These are phyloP conservation scores for Ilex paraguariensis DNA, from an alignment of 305 asterid genomes.

Conservation along the genomic window DNA sequence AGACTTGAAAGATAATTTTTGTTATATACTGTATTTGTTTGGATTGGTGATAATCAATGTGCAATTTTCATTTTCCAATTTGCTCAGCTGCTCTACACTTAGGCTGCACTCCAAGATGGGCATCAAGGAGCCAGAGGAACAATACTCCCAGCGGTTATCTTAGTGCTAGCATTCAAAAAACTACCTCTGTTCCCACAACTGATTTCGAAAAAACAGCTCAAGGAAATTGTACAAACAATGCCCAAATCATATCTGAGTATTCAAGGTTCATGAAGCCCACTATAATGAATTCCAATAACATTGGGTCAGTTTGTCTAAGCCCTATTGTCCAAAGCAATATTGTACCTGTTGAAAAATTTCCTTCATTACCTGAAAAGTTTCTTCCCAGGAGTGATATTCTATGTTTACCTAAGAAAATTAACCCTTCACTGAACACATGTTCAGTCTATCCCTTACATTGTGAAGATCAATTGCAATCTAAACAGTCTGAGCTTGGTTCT, in stretches of 20 bases:
- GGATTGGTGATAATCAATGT: neutral
- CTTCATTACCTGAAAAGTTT: constrained; percentile 9
- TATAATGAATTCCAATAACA: constrained; percentile 16
- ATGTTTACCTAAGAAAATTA: constrained; percentile 16
- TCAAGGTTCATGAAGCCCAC: constrained; percentile 19
- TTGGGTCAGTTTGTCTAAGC: constrained; percentile 15
- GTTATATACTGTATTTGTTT: too few relatives aligned
- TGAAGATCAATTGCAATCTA: constrained; percentile 28
- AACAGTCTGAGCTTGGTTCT: constrained; percentile 15
- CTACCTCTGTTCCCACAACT: constrained; percentile 24
- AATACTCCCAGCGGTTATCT: constrained; percentile 57
- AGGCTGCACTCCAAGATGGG: constrained; percentile 83
- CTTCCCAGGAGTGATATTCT: too few relatives aligned
- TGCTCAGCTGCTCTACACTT: constrained; percentile 77
- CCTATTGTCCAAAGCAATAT: constrained; percentile 14
- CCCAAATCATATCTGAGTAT: constrained; percentile 31
- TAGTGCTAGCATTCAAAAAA: constrained; percentile 34
- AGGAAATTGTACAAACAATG: constrained; percentile 25
- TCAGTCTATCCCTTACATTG: constrained; percentile 58
- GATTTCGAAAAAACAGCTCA: constrained; percentile 25
- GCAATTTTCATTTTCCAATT: constrained; percentile 8
- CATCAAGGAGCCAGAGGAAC: constrained; percentile 75
- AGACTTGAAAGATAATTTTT: too few relatives aligned
- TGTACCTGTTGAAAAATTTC: constrained; percentile 15
- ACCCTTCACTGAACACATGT: constrained; percentile 35